Conservation (phyloP, 306 rosid species). For the Cicer bijugum region DNA sequence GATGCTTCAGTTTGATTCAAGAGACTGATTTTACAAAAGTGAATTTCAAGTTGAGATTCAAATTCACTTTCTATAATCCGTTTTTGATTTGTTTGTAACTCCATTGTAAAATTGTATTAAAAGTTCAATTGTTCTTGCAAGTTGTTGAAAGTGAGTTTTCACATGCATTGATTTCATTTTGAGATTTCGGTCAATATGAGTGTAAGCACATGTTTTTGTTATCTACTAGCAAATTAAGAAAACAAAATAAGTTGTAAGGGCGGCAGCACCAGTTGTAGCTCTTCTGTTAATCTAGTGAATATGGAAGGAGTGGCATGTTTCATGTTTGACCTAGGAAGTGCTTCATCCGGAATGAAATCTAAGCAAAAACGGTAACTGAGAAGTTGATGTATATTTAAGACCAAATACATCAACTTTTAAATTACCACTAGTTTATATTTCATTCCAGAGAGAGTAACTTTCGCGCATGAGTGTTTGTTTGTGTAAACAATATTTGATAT, state of each 20-base stretch:
- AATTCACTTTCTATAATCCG: background rate
- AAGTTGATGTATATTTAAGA: too few relatives aligned
- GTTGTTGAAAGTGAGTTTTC: background rate
- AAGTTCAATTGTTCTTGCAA: background rate
- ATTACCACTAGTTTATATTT: too few relatives aligned
- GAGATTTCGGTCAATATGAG: slow-evolving; percentile 4
- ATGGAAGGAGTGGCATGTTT: background rate
- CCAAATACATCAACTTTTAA: too few relatives aligned
- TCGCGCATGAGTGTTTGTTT: background rate
- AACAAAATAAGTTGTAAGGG: too few relatives aligned
- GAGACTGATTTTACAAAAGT: background rate
- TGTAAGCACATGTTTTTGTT: background rate
- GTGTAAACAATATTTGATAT: slow-evolving; percentile 8
- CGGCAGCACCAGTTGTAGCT: background rate
- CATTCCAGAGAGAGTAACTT: too few relatives aligned
- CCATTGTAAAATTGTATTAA: background rate
- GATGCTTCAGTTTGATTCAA: slow-evolving; percentile 2
- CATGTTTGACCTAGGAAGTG: too few relatives aligned
- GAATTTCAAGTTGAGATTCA: background rate
- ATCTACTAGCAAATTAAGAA: too few relatives aligned
- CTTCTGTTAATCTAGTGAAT: slow-evolving; percentile 17
- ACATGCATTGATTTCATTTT: background rate
- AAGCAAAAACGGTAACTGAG: too few relatives aligned
- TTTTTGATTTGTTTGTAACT: background rate
- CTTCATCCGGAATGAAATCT: too few relatives aligned